Percentiles rank a stretch among this genome's conserved stretches.
Conservation (phyloP, 2,329 filamentous ascomycete species). For the Ascochyta fabae region DNA sequence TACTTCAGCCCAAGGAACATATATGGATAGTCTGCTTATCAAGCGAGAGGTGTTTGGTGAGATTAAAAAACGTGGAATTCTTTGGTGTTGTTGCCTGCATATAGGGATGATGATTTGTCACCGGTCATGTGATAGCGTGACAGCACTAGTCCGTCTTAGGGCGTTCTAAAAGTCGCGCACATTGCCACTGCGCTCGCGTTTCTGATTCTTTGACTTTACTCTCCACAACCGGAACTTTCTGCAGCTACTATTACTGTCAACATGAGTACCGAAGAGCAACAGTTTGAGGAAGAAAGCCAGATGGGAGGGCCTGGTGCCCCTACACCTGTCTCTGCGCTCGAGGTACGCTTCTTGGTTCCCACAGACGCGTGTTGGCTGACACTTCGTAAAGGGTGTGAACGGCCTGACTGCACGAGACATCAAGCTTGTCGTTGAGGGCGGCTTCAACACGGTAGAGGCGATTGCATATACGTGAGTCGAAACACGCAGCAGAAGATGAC, state of each 20-base stretch:
- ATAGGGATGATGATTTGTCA: background rate
- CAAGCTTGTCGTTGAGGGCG: conserved; percentile 87
- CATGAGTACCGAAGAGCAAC: conserved; percentile 66
- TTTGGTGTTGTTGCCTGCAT: background rate
- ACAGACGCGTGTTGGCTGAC: conserved; percentile 14
- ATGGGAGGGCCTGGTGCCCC: conserved; percentile 89
- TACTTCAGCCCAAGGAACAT: no score
- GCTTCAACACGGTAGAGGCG: conserved; percentile 93
- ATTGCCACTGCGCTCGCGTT: conserved; percentile 21
- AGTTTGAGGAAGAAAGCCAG: conserved; percentile 69
- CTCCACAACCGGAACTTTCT: background rate
- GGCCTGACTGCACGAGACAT: conserved; percentile 95
- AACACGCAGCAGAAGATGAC: background rate
- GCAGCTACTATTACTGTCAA: conserved; percentile 4
- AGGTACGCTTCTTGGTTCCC: conserved; percentile 63
- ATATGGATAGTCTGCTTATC: no score
- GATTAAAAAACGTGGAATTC: no score
- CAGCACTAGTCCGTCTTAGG: conserved; percentile 19
- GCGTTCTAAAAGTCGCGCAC: background rate
- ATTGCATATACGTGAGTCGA: conserved; percentile 85
- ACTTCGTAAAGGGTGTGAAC: conserved; percentile 72
- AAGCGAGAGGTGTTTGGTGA: no score
- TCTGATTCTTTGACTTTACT: background rate
- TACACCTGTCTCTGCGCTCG: conserved; percentile 82
- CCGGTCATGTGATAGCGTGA: conserved; percentile 33